Conservation (phyloP, 1,139 yeast species). For the Yamadazyma spencermartinsiae region DNA sequence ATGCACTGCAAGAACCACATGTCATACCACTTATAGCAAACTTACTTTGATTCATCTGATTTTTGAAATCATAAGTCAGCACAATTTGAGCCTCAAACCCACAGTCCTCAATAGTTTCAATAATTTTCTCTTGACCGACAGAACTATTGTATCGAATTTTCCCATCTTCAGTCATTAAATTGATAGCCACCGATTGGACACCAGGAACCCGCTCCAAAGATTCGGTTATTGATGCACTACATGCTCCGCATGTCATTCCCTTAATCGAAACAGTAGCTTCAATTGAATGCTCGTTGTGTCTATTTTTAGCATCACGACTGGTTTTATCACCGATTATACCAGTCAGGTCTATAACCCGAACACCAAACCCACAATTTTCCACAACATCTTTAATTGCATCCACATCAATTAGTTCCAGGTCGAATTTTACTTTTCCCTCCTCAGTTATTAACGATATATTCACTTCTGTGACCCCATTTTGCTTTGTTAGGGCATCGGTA, state of each 20-base stretch:
- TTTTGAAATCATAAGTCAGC: slow-evolving; percentile 12
- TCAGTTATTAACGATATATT: slow-evolving; percentile 39
- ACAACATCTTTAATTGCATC: slow-evolving; percentile 23
- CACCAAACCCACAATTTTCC: slow-evolving; percentile 45
- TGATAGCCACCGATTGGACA: slow-evolving; percentile 29
- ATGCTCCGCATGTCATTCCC: slow-evolving; percentile 92
- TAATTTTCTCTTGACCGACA: slow-evolving; percentile 36
- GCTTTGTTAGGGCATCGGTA: slow-evolving; percentile 22
- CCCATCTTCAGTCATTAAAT: slow-evolving; percentile 38
- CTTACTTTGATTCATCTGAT: slow-evolving; percentile 3
- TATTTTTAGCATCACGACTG: background rate
- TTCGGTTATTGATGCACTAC: slow-evolving; percentile 63
- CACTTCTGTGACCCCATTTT: slow-evolving; percentile 26
- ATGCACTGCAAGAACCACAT: slow-evolving; percentile 44
- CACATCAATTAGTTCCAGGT: slow-evolving; percentile 8
- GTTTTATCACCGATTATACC: background rate
- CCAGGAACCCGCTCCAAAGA: slow-evolving; percentile 41
- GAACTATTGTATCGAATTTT: slow-evolving; percentile 22
- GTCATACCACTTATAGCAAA: slow-evolving; percentile 30
- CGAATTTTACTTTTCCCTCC: slow-evolving; percentile 30
- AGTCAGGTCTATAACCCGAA: slow-evolving; percentile 8
- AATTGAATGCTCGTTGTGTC: background rate
- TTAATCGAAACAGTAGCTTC: slow-evolving; percentile 25
- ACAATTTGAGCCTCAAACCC: slow-evolving; percentile 63
- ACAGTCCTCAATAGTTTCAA: slow-evolving; percentile 62